phyloP scores from a whole-genome alignment of 208 protist species.

The Leishmania mexicana region DNA sequence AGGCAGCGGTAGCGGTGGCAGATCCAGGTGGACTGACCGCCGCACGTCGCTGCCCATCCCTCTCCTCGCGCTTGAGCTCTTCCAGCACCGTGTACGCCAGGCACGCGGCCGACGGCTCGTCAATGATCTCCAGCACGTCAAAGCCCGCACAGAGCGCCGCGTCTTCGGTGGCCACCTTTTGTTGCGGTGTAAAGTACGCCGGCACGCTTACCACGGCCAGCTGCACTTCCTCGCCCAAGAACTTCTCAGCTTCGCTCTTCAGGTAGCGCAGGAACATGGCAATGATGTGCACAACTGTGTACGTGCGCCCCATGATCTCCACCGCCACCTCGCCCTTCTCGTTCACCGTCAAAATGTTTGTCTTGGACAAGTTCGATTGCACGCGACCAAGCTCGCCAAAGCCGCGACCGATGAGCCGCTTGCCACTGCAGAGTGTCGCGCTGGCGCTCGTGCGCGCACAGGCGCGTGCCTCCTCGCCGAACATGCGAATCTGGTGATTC shows the following conservation, averaged over 20 bases:
- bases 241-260: conserved; percentile 86
- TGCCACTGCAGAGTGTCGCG: conserved; percentile 90
- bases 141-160: conserved; percentile 90
- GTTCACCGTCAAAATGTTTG: conserved; percentile 87
- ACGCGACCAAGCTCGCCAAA: conserved; percentile 87
- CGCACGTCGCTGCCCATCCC: not conserved
- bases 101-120: conserved; percentile 91
- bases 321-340: conserved; percentile 89
- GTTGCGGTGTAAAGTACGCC: conserved; percentile 92
- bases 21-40: conserved; percentile 9
- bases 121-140: conserved; percentile 93
- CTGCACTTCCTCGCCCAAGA: conserved; percentile 82
- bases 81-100: conserved; percentile 85
- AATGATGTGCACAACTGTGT: conserved; percentile 93
- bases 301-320: conserved; percentile 89
- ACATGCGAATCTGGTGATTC: conserved; percentile 87
- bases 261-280: conserved; percentile 93
- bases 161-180: conserved; percentile 94
- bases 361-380: conserved; percentile 83
- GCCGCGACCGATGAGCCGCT: conserved; percentile 87
- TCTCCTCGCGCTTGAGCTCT: conserved; percentile 11
- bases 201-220: conserved; percentile 90
- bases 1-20: not conserved
- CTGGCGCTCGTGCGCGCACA: conserved; percentile 86
- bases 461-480: conserved; percentile 87